Base-by-base conservation (phyloP, 129 eudicot genomes). In the Lactuca sativa region DNA sequence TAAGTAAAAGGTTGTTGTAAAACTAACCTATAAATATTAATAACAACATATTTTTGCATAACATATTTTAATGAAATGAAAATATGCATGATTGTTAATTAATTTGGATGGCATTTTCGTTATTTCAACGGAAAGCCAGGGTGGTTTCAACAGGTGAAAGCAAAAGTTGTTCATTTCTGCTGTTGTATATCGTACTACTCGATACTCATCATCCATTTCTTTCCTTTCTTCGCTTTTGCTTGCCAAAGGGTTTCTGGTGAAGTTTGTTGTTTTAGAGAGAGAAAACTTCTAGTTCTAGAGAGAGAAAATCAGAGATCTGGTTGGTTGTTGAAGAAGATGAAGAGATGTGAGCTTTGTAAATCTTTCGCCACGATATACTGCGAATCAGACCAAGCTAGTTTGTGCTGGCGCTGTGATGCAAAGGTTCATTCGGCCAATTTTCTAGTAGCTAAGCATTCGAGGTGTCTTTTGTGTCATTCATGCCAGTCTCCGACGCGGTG, bases 371-470 rank as follows among this genome's bases (percentile, higher is more conserved):
- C 71, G 80, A 72, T 81, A 11, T 74, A 78, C 74, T 90, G 97
- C 44, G 90, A 83, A 4, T 87, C 97, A 2, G 97, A 90, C 73
- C 79, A 77, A 38, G 97, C 95, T 4, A 73, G 77, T 48, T 74
- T 90, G 66, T 90, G 97, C 77, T 90, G 92, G 91, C 53, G 31
- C 74, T 90, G 97, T 71, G 97, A 90, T 57, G 64, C 67, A 12
- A 81, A 77, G 53, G 95, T 90, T 57, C 97, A 90, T 82, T 76
- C 91, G 0, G 97, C 97, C 0, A 90, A 90, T 62, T 90, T 90
- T 56, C 83, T 90, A 1, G 95, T 83, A 4, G 95, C 92, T 0
- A 68, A 80, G 17, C 97, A 90, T 69, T 61, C 72, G 9, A 60
- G 97, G 66, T 64, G 21, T 56, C 76, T 87, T 13, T 82, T 90